Base-by-base conservation (phyloP, 1,139 yeast genomes). In the Candida glucosophila region DNA sequence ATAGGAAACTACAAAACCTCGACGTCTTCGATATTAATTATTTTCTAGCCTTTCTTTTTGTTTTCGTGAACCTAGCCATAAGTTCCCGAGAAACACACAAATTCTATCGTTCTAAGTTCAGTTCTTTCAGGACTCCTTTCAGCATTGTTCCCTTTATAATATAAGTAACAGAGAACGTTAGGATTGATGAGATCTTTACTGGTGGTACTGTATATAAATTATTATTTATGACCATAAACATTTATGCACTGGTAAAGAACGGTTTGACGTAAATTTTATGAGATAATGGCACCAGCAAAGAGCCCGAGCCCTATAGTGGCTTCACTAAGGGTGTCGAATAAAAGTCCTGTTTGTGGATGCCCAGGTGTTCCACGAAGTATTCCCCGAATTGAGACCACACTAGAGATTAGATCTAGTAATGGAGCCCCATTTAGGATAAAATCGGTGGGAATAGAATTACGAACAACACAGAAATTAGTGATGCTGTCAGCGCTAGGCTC, bases 291-390 rank as follows among this genome's bases (percentile, higher is more conserved):
- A 7, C 45, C 49, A 5, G 41, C 49, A 14, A 49, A 47, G 32
- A 25, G 31, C 6, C 41, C 38, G 22, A 43, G 55, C 23, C 62
- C 62, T 5, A 53, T 58, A 14, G 37, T 50, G 17, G 54, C 52
- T 8, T 41, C 43, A 15, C 44, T 74, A 25, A 65, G 66, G 30
- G 68, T 76, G 3, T 57, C 69, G 19, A 65, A 63, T 21, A 47
- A 57, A 13, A 57, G 70, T 14, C 50, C 71, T 1, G 72, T 74
- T 0, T 52, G 60, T 25, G 82, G 82, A 4, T 71, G 79, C 43
- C 79, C 81, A 1, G 82, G 82, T 0, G 70, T 75, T 1, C 69
- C 77, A 2, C 58, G 74, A 30, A 72, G 78, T 7, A 49, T 72
- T 47, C 72, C 72, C 4, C 49, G 71, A 22, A 49, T 67, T n/a